Base-by-base conservation (phyloP, 108 stramenopile genomes). In the Stephanodiscus minutulus region DNA sequence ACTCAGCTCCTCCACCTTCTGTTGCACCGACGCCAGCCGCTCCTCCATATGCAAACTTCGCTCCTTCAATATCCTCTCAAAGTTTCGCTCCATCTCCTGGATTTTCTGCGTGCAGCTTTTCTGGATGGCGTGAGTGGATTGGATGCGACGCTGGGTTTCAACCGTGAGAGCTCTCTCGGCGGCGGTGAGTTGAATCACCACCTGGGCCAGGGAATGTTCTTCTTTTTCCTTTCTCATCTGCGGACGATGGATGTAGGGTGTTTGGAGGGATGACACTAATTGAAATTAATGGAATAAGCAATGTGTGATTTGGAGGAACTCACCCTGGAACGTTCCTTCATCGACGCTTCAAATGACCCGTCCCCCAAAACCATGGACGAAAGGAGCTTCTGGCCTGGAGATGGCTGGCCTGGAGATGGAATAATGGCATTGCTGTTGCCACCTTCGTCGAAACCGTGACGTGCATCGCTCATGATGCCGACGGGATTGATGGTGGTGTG, bases 111-210 rank as follows among this genome's bases (percentile, higher is more conserved):
- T 82, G 56, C 89, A 88, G 43, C 72, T 64, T 21, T 80, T 68
- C 61, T 91, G 84, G 18, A 94, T 66, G 37, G 67, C 64, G 31
- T 85, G 86, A 7, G 86, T 88, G 28, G 88, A 85, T 66, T 94
- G 89, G 35, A 94, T 85, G 22, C 93, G 86, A 37, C 93, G 83
- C 67, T 91, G 91, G 5, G 83, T 87, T 77, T 94, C 91, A 10
- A 86, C 81, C 1, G 87, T 75, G 61, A 94, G 74, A 1, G 89
- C 86, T 66, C 84, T 65, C 59, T 94, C 93, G 18, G 91, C 69
- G 9, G 83, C 85, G 22, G 68, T 72, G 53, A 92, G 83, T 61
- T 88, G 83, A 1, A 94, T 88, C 50, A 68, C 68, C n/a, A 94
- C 74, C 70, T 89, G 82, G 29, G 93, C 93, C 25, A 94, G 73